These are phyloP conservation scores for Passiflora organensis DNA, from an alignment of 345 rosid species.

Conservation along the genomic window DNA sequence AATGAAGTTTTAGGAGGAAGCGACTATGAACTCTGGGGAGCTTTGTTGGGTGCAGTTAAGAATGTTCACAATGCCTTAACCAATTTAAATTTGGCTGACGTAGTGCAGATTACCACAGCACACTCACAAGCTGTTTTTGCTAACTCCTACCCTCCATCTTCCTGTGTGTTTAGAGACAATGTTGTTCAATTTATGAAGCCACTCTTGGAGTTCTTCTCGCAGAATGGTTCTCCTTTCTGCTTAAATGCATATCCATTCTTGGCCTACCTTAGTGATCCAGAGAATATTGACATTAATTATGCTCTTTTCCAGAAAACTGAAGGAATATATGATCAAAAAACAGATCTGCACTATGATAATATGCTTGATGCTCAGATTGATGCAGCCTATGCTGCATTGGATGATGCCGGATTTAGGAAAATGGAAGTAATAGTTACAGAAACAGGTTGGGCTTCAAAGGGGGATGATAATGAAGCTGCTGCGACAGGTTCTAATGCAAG, in stretches of 20 bases:
- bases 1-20: constrained; percentile 78
- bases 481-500: constrained; percentile 79
- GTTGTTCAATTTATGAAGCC: constrained; percentile 83
- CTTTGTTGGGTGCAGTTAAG: constrained; percentile 70
- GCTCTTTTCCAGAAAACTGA: constrained; percentile 74
- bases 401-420: constrained; percentile 68
- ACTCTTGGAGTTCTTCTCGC: constrained; percentile 61
- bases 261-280: constrained; percentile 68
- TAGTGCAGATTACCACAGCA: constrained; percentile 77
- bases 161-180: constrained; percentile 63
- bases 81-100: constrained; percentile 49
- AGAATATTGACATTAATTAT: constrained; percentile 79
- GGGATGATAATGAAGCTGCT: constrained; percentile 78
- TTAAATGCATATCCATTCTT: constrained; percentile 92
- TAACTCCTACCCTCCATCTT: constrained; percentile 87
- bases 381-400: constrained; percentile 85
- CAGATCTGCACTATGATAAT: constrained; percentile 77
- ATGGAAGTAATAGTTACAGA: constrained; percentile 92
- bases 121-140: constrained; percentile 91
- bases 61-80: constrained; percentile 63
- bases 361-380: constrained; percentile 99
- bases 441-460: constrained; percentile 95
- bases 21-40: constrained; percentile 53
- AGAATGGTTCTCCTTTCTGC: constrained; percentile 91
- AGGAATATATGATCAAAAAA: constrained; percentile 66